Base-by-base conservation (phyloP, 495 filamentous ascomycete genomes). In the Thozetella sp. region DNA sequence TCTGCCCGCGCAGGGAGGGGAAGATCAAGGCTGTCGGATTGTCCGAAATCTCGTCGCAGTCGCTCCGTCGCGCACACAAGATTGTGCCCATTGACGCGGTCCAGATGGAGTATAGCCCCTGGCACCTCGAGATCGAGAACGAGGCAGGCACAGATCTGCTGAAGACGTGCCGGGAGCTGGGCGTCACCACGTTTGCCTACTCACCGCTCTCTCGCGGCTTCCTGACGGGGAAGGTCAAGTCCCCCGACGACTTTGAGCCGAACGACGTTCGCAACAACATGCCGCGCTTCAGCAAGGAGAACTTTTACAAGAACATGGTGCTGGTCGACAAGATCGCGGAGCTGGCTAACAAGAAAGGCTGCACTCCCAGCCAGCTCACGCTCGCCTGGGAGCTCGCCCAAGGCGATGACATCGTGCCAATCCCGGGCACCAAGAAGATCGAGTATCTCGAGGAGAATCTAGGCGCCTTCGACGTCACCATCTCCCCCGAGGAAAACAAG, bases 321-420 rank as follows among this genome's bases (percentile, higher is more conserved):
- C 58, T 87, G 3, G 84, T 84, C 9, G 76, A 81, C 22, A 65
- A 75, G 56, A 67, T 87, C 52, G 59, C 56, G 17, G 65, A 63
- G 24, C 60, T 86, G 23, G 84, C 85, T 0, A 67, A 70, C n/a
- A 66, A 67, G 55, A 84, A 85, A 65, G 72, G 74, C 0, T 68
- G 59, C 55, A 83, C 80, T 1, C 40, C 75, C 1, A 75, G 70
- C 15, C 84, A 86, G 64, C 59, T 87, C 54, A 75, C 78, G 0
- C 65, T 88, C 23, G 83, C 85, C 0, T 88, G 85, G 85, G 59
- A 84, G 45, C 54, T 86, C 61, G 77, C 77, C 9, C 85, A 88
- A 66, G 85, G 84, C 3, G 74, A 78, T 1, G 81, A 85, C 51
- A 74, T 86, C 62, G 69, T 85, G 52, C 75, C 80, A n/a, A n/a